Evolutionary conservation across 805 yeast genomes (phyloP).

Genomic region (Schwanniomyces polymorphus): DNA sequence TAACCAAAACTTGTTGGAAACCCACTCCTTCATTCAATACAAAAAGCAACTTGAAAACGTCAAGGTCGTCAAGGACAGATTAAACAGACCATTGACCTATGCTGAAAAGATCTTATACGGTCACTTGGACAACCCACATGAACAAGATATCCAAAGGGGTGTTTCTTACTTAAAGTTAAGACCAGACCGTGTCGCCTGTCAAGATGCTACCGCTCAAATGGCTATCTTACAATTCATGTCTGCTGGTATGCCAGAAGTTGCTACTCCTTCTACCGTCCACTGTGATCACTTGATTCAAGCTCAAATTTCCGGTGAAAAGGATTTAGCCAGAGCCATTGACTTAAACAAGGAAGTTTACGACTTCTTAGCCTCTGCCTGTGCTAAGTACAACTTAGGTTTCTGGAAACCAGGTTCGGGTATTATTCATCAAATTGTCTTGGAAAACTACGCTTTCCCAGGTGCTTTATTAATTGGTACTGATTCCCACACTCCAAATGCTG

Average conservation of each 20-base stretch:
- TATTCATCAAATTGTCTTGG: constrained; percentile 94
- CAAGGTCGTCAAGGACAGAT: constrained; percentile 77
- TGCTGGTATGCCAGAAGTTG: constrained; percentile 87
- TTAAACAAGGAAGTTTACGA: constrained; percentile 93
- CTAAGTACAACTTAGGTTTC: constrained; percentile 95
- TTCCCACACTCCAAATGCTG: constrained; percentile 97
- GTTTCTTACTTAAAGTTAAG: constrained; percentile 87
- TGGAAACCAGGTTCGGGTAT: constrained; percentile 99
- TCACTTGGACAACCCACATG: constrained; percentile 91
- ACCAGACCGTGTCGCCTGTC: constrained; percentile 98
- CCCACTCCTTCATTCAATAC: constrained; percentile 85
- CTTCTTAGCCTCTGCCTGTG: constrained; percentile 85
- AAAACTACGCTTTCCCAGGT: constrained; percentile 97
- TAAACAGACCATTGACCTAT: constrained; percentile 86
- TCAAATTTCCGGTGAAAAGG: constrained; percentile 84
- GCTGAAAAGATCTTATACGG: constrained; percentile 96
- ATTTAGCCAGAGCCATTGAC: constrained; percentile 81
- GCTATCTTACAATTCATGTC: constrained; percentile 96
- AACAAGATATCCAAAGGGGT: constrained; percentile 83
- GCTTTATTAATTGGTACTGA: constrained; percentile 95
- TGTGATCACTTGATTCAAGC: constrained; percentile 98
- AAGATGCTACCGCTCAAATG: constrained; percentile 99
- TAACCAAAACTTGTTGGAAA: constrained; percentile 76
- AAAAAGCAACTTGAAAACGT: constrained; percentile 88
- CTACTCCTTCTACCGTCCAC: constrained; percentile 94